Evolutionary conservation across 352 stramenopile species (phyloP).

Genomic region (Hyphochytrium catenoides): DNA sequence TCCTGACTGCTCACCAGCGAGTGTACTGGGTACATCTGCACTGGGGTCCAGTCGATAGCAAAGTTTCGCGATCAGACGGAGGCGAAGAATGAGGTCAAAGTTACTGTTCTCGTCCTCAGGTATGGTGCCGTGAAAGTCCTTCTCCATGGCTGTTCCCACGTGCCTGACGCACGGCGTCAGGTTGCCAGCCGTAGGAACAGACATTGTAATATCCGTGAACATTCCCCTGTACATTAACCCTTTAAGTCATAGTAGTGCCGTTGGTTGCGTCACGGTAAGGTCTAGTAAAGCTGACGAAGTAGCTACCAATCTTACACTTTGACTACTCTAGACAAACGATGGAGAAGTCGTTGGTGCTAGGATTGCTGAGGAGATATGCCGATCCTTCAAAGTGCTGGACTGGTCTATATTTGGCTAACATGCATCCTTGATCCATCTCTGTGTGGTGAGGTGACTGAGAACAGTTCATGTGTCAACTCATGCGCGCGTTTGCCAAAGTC

Average conservation of each 20-base stretch:
- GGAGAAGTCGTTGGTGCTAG: too few species aligned
- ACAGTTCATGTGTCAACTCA: too few species aligned
- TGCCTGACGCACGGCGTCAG: not conserved
- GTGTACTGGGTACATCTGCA: conserved; percentile 20
- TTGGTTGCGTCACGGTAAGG: conserved; percentile 30
- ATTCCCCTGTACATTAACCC: conserved; percentile 43
- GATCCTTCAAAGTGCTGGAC: conserved; percentile 33
- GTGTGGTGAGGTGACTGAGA: too few species aligned
- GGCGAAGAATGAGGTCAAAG: conserved; percentile 55
- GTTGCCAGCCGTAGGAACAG: conserved; percentile 35
- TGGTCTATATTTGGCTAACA: conserved; percentile 18
- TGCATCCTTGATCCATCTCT: not conserved
- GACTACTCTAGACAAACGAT: too few species aligned
- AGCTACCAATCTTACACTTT: too few species aligned
- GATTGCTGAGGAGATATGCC: conserved; percentile 42
- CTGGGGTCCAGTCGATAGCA: conserved; percentile 45
- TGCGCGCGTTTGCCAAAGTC: too few species aligned
- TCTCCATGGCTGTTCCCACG: not conserved
- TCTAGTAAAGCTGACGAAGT: conserved; percentile 34
- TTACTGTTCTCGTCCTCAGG: conserved; percentile 43
- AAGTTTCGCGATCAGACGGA: conserved; percentile 54
- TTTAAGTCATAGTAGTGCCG: conserved; percentile 25
- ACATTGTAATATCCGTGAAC: conserved; percentile 50
- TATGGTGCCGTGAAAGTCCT: too few species aligned
- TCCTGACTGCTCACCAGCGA: too few species aligned